phyloP scores from a whole-genome alignment of 2,329 filamentous ascomycete species.

The Laburnicola sp. region DNA sequence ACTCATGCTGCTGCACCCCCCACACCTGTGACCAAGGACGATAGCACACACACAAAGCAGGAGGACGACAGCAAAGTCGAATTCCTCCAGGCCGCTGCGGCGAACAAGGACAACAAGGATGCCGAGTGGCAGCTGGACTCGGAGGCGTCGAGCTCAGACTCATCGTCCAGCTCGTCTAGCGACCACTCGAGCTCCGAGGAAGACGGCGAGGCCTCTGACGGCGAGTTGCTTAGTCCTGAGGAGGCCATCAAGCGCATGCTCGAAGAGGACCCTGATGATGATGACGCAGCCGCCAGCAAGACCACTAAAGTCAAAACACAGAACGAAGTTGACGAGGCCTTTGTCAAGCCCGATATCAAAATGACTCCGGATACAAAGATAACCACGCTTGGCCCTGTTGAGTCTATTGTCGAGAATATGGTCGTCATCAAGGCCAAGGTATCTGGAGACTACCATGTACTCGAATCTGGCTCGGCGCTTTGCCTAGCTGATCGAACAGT shows the following conservation, averaged over 20 bases:
- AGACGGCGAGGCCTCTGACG: constrained; percentile 63
- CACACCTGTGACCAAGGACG: not conserved
- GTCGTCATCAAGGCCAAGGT: constrained; percentile 77
- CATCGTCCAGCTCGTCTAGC: constrained; percentile 48
- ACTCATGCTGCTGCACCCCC: not conserved
- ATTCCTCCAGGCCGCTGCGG: constrained; percentile 50
- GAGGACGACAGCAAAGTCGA: constrained; percentile 42
- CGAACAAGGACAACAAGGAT: constrained; percentile 55
- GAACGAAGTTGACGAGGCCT: constrained; percentile 67
- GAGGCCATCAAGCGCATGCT: constrained; percentile 85
- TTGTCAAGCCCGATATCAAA: constrained; percentile 71
- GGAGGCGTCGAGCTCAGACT: constrained; percentile 62
- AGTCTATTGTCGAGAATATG: constrained; percentile 77
- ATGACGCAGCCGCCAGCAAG: constrained; percentile 63
- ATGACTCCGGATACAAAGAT: constrained; percentile 78
- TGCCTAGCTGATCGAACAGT: constrained; percentile 75
- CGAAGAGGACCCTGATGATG: constrained; percentile 79
- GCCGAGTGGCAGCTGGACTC: constrained; percentile 80
- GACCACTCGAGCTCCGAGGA: constrained; percentile 57
- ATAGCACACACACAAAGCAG: not conserved
- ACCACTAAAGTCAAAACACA: constrained; percentile 69
- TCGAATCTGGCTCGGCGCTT: constrained; percentile 81
- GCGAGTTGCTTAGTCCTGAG: constrained; percentile 71
- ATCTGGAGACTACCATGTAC: constrained; percentile 79
- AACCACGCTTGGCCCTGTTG: constrained; percentile 72